These are phyloP conservation scores for Cordyceps cateniannulata DNA, from an alignment of 2,329 filamentous ascomycete genomes.

Conservation along the genomic window DNA sequence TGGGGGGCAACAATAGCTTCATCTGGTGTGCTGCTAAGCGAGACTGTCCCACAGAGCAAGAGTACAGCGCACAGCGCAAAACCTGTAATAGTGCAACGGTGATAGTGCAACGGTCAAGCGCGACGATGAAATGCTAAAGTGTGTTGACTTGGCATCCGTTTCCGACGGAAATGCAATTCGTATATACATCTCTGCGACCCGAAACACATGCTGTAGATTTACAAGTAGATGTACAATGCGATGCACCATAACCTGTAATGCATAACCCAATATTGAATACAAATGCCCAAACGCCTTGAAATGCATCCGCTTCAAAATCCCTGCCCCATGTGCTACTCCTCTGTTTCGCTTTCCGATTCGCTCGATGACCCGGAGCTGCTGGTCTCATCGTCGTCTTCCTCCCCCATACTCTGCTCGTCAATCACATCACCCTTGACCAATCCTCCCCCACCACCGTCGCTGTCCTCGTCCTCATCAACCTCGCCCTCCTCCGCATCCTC, in stretches of 20 bases:
- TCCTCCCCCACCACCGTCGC: slow-evolving; percentile 9
- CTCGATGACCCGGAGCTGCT: slow-evolving; percentile 36
- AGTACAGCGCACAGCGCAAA: no score
- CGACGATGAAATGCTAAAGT: no score
- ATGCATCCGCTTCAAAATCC: background rate
- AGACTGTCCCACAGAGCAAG: no score
- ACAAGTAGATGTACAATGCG: background rate
- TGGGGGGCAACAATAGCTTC: no score
- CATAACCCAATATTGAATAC: background rate
- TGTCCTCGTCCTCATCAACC: slow-evolving; percentile 16
- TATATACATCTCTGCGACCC: background rate
- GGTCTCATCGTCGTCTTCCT: slow-evolving; percentile 27
- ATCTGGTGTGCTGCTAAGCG: no score
- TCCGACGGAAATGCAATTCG: background rate
- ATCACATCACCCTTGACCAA: slow-evolving; percentile 30
- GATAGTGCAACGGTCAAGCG: no score
- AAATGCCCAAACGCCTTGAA: background rate
- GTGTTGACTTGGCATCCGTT: no score
- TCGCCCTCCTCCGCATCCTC: slow-evolving; percentile 22
- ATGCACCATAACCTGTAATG: background rate
- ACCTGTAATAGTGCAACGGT: no score
- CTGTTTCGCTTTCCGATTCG: slow-evolving; percentile 15
- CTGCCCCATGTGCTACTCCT: background rate
- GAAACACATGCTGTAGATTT: background rate
- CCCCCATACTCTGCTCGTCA: slow-evolving; percentile 32